A percentile compares a stretch with the other conserved stretches of the same genome.
Conservation (phyloP, 441 rosid species). For the Syzygium malaccense region DNA sequence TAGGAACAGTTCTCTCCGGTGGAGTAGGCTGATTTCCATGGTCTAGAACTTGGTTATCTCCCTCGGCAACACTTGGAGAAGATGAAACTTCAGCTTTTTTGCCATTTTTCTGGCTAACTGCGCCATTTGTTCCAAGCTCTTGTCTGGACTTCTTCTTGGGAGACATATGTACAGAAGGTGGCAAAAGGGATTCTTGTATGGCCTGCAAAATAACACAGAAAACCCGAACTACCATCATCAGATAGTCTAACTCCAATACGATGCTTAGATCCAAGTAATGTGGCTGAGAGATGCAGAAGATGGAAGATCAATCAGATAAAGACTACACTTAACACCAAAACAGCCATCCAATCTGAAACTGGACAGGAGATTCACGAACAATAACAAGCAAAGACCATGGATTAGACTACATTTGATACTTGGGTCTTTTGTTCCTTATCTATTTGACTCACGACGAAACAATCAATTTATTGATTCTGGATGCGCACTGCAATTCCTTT, state of each 20-base stretch:
- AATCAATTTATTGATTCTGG: neutral
- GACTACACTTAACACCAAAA: neutral
- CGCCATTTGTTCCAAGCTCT: constrained; percentile 31
- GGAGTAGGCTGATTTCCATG: constrained; percentile 12
- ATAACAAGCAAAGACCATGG: neutral
- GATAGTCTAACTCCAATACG: neutral
- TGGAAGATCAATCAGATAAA: neutral
- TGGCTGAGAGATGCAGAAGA: neutral
- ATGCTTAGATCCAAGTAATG: neutral
- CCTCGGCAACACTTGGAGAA: constrained; percentile 1
- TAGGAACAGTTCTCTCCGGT: constrained; percentile 12
- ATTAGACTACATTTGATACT: neutral
- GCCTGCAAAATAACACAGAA: constrained; percentile 27
- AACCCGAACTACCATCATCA: neutral
- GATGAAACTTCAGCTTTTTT: constrained; percentile 10
- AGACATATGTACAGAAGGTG: constrained; percentile 51
- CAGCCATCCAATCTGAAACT: neutral
- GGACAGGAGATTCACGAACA: neutral
- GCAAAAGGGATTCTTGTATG: constrained; percentile 58
- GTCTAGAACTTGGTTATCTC: constrained; percentile 14
- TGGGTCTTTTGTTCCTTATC: neutral
- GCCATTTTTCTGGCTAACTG: constrained; percentile 18
- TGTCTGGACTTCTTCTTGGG: constrained; percentile 31
- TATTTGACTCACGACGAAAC: neutral
- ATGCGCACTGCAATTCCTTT: neutral